Evolutionary conservation across 2,329 filamentous ascomycete species (phyloP).

Genomic region (Penicillium sp.): DNA sequence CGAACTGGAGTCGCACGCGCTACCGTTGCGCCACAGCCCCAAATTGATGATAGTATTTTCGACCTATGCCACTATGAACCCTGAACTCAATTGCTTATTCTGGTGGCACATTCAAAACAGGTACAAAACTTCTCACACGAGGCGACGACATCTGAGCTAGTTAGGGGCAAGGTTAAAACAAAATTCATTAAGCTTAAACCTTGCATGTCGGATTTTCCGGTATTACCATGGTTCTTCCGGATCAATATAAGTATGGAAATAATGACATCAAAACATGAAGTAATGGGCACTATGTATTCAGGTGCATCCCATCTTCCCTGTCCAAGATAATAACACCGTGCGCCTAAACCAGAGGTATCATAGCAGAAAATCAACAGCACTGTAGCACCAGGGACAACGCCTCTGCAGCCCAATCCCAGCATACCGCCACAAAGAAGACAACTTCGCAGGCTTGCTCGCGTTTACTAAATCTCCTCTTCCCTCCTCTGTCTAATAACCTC

Average conservation of each 20-base stretch:
- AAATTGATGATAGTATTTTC: background rate
- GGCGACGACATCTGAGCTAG: background rate
- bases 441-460: constrained; percentile 14
- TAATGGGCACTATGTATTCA: background rate
- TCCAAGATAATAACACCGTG: background rate
- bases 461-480: constrained; percentile 42
- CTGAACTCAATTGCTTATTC: no score
- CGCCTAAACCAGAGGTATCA: constrained; percentile 5
- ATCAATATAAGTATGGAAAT: no score
- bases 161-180: no score
- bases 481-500: constrained; percentile 57
- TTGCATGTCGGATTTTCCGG: no score
- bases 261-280: background rate
- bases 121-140: no score
- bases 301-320: background rate
- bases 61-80: background rate
- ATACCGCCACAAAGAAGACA: background rate
- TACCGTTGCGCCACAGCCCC: background rate
- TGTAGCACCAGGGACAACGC: background rate
- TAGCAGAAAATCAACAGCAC: background rate
- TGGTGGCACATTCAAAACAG: no score
- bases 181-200: no score
- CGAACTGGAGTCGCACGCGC: background rate
- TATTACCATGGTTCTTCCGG: no score
- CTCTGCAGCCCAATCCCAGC: background rate